Base-by-base conservation (phyloP, 1,284 basidiomycete genomes). In the Microbotryomycetes sp. region DNA sequence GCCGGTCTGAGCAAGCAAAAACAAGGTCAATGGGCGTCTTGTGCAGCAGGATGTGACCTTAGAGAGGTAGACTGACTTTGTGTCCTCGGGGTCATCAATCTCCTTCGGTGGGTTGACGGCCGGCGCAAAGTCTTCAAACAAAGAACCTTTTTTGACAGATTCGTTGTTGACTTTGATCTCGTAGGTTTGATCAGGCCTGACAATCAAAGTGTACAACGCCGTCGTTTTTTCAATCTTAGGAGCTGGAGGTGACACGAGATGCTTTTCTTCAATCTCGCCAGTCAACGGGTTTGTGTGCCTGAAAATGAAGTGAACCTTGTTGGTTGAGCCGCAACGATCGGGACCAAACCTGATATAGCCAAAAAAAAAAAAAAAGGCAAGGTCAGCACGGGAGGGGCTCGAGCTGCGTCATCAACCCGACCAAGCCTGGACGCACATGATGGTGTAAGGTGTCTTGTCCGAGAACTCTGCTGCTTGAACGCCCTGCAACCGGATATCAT, bases 251-350 rank as follows among this genome's bases (percentile, higher is more conserved):
- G 82, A 76, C 66, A 81, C 84, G 66, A 97, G 84, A 79, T 98
- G 96, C 80, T 99, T 97, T 85, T 99, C 96, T 79, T 97, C 94
- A 71, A 83, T 85, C 76, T 92, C 89, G 72, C 89, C 89, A 52
- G 87, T 89, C 69, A 87, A 80, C 48, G 92, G 92, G 81, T 86
- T 93, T 80, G 87, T 86, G 83, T 96, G 87, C 73, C 92, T 88
- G 88, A 97, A 94, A 79, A 97, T 97, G 78, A 97, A 96, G 82
- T 97, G 92, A 60, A 94, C 81, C 74, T 81, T 80, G 74, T 80
- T 79, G 64, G 79, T 80, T 26, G 74, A 63, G 46, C 79, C 79
- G 74, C 63, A 30, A 3, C 66, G 55, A 46, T 67, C 68, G 23
- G 66, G 68, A 2, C 66, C 68, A 46, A 67, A 68, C 36, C 36